Conservation (phyloP, 345 rosid species). For the Odontarrhena argentea region DNA sequence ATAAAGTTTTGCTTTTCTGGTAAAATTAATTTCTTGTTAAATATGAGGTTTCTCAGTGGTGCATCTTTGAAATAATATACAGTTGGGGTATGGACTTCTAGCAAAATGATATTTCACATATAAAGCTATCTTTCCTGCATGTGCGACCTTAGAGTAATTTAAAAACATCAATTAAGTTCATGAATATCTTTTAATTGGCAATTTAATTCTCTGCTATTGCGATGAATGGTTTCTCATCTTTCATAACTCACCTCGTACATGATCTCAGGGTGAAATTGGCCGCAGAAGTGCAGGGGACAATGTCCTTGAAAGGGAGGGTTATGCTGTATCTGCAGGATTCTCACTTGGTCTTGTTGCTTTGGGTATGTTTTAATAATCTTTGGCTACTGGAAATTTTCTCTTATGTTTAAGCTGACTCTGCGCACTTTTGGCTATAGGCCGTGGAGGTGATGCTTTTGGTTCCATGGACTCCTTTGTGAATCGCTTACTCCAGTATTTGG, state of each 20-base stretch:
- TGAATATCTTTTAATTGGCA: conserved; percentile 14
- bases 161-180: conserved; percentile 14
- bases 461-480: conserved; percentile 71
- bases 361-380: conserved; percentile 55
- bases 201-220: conserved; percentile 17
- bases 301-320: conserved; percentile 98
- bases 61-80: conserved; percentile 11
- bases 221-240: conserved; percentile 24
- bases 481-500: conserved; percentile 79
- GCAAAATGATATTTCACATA: background rate
- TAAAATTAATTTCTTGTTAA: background rate
- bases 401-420: conserved; percentile 28
- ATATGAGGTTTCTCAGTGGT: conserved; percentile 1
- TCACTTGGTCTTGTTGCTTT: conserved; percentile 92
- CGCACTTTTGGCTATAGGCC: conserved; percentile 60
- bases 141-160: conserved; percentile 4
- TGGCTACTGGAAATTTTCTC: conserved; percentile 15
- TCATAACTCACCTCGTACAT: conserved; percentile 34
- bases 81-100: conserved; percentile 16
- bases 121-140: background rate
- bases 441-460: conserved; percentile 82
- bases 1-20: conserved; percentile 5
- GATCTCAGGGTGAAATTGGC: conserved; percentile 83
- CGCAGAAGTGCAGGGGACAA: conserved; percentile 98
- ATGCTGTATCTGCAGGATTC: conserved; percentile 99